Base-by-base conservation (phyloP, 768 basidiomycete genomes). In the Gloeopeniophorella convolvens region DNA sequence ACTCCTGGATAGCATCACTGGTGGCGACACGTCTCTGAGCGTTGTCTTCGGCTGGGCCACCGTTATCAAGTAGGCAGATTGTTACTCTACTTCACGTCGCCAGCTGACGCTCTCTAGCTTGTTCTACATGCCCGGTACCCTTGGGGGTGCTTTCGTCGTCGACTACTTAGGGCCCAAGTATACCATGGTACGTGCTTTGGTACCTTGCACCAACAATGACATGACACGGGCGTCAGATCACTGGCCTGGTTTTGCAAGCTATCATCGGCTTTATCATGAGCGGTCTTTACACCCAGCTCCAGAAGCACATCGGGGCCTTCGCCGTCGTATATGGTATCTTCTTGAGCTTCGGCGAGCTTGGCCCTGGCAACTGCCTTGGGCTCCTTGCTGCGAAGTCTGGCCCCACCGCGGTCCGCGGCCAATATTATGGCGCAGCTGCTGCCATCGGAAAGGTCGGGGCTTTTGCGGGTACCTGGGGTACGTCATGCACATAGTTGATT, bases 281-380 rank as follows among this genome's bases (percentile, higher is more conserved):
- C 54, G 94, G 89, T 1, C 69, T 80, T 16, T 96, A 94, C 67
- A 60, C 54, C 21, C 69, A 72, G 67, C 70, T 92, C 46, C 75
- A 76, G 11, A 60, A 70, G 3, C 72, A 88, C 54, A 74, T 90
- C 44, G 87, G 67, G n/a, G 88, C 73, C 6, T 92, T 89, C 54
- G 84, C 87, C 26, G 83, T 94, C 28, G 70, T 96, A 7, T 95
- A 96, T 59, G 94, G 93, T 12, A 79, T 96, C 42, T 96, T 96
- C 77, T 63, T 94, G 60, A 82, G 79, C 60, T 84, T 92, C 48
- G 94, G 93, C 40, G 93, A 95, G 69, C 70, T 91, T 23, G 89
- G 88, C 26, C 89, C 92, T 5, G 92, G 92, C 32, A 91, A 94
- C 67, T 84, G 80, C 56, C 72, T 91, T 39, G 91, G 90, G 55